These are phyloP conservation scores for Nitzschia sp. DNA, from an alignment of 108 stramenopile genomes.

Conservation along the genomic window DNA sequence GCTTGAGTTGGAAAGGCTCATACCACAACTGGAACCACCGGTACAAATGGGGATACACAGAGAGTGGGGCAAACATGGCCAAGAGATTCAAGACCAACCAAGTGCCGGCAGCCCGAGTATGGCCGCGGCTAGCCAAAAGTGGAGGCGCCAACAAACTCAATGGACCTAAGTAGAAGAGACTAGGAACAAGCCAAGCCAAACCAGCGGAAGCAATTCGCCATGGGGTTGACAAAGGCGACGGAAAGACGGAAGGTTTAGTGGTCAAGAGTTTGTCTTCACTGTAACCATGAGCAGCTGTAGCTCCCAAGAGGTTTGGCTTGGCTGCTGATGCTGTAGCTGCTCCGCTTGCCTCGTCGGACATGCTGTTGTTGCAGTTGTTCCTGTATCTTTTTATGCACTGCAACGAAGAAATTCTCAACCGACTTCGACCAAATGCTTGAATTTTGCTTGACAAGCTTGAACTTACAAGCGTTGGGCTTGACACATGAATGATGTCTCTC, in stretches of 20 bases:
- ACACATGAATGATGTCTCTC: too few species aligned
- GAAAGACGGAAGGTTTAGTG: neutral
- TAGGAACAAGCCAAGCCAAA: neutral
- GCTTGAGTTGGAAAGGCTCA: slow-evolving; percentile 30
- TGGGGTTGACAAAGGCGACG: neutral
- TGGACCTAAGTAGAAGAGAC: neutral
- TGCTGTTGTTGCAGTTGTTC: too few species aligned
- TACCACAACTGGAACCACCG: slow-evolving; percentile 30
- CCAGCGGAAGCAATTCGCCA: neutral
- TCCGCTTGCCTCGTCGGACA: too few species aligned
- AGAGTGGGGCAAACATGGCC: neutral
- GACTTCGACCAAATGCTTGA: too few species aligned
- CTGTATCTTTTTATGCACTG: too few species aligned
- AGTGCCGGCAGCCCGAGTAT: neutral
- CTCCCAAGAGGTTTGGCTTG: neutral
- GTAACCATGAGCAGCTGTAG: neutral
- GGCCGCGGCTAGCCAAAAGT: neutral
- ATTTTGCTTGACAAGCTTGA: too few species aligned
- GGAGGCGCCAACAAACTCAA: neutral
- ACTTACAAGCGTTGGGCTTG: too few species aligned
- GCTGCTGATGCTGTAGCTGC: too few species aligned
- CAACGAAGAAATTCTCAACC: too few species aligned
- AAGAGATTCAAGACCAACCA: neutral
- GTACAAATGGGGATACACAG: slow-evolving; percentile 19
- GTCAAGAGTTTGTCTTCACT: neutral